Percentiles rank a stretch among this genome's conserved stretches.
Conservation (phyloP, 2,329 filamentous ascomycete genomes). For the Talaromyces sp. region DNA sequence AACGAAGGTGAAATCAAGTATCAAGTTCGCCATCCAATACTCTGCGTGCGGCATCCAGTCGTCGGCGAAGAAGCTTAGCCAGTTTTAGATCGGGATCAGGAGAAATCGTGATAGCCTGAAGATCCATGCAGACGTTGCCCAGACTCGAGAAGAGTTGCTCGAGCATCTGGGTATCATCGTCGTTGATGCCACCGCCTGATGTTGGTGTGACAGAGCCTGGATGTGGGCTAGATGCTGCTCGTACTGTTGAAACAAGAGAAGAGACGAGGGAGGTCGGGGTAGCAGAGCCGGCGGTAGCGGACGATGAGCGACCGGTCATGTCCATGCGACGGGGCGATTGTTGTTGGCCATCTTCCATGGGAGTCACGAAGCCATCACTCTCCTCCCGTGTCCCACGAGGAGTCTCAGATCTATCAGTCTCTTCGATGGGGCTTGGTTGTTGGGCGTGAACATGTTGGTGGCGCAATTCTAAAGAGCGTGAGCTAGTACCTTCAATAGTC, state of each 20-base stretch:
- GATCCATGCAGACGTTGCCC: slow-evolving; percentile 52
- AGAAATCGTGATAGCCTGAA: slow-evolving; percentile 53
- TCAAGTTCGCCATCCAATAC: slow-evolving; percentile 71
- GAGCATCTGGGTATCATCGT: slow-evolving; percentile 60
- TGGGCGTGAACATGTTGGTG: slow-evolving; percentile 22
- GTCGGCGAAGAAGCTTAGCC: slow-evolving; percentile 67
- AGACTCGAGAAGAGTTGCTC: slow-evolving; percentile 57
- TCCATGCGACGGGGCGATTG: slow-evolving; percentile 19
- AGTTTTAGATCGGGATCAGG: slow-evolving; percentile 57
- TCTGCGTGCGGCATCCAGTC: slow-evolving; percentile 73
- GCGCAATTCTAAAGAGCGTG: slow-evolving; percentile 29
- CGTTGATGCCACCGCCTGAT: slow-evolving; percentile 43
- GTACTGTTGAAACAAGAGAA: slow-evolving; percentile 44
- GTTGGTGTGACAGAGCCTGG: slow-evolving; percentile 20
- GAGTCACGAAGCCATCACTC: slow-evolving; percentile 1
- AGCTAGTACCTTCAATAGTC: neutral
- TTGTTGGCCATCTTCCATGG: slow-evolving; percentile 9
- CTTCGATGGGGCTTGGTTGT: slow-evolving; percentile 19
- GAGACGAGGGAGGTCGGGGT: slow-evolving; percentile 36
- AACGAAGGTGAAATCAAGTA: slow-evolving; percentile 22
- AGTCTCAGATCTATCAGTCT: slow-evolving; percentile 24
- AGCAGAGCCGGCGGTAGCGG: slow-evolving; percentile 30
- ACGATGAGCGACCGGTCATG: slow-evolving; percentile 33
- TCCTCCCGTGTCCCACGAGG: slow-evolving; percentile 23
- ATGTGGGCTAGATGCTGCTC: slow-evolving; percentile 35